These are phyloP conservation scores for Annona cherimola DNA, from an alignment of 164 flowering plant species.

Conservation along the genomic window DNA sequence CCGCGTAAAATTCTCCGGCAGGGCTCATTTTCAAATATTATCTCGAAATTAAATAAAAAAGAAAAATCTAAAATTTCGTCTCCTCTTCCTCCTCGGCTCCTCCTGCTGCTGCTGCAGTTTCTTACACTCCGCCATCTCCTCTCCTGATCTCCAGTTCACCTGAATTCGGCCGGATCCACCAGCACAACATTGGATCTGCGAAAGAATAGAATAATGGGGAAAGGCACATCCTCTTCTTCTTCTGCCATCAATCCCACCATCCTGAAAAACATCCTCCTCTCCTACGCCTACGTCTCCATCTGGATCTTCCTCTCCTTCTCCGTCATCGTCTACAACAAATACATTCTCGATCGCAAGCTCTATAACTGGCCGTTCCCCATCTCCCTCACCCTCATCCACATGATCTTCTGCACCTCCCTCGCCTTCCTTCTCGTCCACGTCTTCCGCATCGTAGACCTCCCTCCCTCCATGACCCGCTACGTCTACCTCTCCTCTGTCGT, in stretches of 20 bases:
- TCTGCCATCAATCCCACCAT: conserved; percentile 23
- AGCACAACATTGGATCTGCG: not conserved
- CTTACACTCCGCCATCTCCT: too few relatives aligned
- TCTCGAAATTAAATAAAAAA: too few relatives aligned
- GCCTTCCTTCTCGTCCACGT: conserved; percentile 39
- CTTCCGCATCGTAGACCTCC: conserved; percentile 30
- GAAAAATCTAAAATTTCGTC: too few relatives aligned
- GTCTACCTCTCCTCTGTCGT: conserved; percentile 36
- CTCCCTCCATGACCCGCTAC: conserved; percentile 32
- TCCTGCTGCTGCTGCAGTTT: too few relatives aligned
- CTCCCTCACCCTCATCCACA: conserved; percentile 45
- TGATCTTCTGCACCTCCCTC: conserved; percentile 38
- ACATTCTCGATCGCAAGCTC: conserved; percentile 47
- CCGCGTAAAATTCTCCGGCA: too few relatives aligned
- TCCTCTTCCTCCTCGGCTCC: too few relatives aligned
- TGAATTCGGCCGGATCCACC: too few relatives aligned
- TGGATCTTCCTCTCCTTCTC: conserved; percentile 52
- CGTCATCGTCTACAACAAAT: conserved; percentile 50
- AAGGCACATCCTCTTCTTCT: conserved; percentile 23
- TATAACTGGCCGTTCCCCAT: conserved; percentile 48
- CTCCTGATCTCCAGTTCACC: too few relatives aligned
- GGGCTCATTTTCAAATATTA: too few relatives aligned
- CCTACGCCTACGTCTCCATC: conserved; percentile 35
- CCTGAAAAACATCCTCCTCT: conserved; percentile 34
- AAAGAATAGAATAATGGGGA: conserved; percentile 23